These are phyloP conservation scores for Penicillium manginii DNA, from an alignment of 495 filamentous ascomycete genomes.

Conservation along the genomic window DNA sequence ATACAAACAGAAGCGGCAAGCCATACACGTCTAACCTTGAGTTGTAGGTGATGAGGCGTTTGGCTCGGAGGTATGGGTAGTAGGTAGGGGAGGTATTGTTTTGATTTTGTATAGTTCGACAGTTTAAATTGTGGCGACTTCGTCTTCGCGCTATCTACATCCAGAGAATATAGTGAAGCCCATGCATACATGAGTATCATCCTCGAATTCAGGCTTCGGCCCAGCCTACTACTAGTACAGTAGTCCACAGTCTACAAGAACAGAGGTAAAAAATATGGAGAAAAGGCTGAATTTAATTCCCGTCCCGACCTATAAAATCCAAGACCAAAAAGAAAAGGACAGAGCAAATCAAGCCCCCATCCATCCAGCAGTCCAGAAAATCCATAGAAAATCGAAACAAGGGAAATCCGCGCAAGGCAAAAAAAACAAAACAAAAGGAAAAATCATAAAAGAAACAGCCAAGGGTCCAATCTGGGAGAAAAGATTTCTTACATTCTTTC, in stretches of 20 bases:
- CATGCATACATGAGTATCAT: too few species aligned
- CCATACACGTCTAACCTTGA: too few species aligned
- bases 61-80: too few species aligned
- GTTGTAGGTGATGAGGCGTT: too few species aligned
- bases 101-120: too few species aligned
- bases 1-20: too few species aligned
- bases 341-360: background rate
- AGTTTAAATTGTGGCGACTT: too few species aligned
- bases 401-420: background rate
- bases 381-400: background rate
- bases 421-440: background rate
- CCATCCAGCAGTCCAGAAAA: background rate
- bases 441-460: background rate
- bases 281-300: slow-evolving; percentile 6
- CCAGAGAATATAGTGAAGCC: too few species aligned
- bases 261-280: slow-evolving; percentile 8
- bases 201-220: too few species aligned
- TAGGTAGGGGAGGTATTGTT: too few species aligned
- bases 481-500: background rate
- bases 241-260: background rate
- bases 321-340: slow-evolving; percentile 1
- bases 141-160: too few species aligned
- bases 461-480: background rate
- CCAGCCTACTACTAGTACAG: too few species aligned
- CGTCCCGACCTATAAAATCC: background rate